Evolutionary conservation across 495 filamentous ascomycete genomes (phyloP), one percentile per base, ranked within the genome.

Genomic region (Hypoxylon lienhwacheense): DNA sequence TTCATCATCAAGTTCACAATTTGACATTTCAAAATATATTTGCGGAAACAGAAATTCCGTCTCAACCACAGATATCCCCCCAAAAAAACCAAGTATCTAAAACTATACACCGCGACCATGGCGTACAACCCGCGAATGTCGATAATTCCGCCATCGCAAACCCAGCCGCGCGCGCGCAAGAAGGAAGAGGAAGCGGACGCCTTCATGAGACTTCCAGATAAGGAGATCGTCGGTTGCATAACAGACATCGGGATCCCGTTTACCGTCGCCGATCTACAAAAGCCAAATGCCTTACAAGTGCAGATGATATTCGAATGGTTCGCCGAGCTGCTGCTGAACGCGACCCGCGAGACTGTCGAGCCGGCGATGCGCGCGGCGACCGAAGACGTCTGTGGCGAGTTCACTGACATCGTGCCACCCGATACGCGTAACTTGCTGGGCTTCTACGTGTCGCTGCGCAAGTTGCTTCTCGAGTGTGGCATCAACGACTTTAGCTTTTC

Each of bases 221-320:
- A 80, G 59, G 93, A 97, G 68, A 97, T 98, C 45, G 90, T 91
- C 63, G 90, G 87, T 64, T 98, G 93, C 70, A 95, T 98, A 75
- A 91, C 84, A 70, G 93, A 97, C 67, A 93, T 97, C 47, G 91
- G 91, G 35, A 88, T 98, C 43, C 81, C 82, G 3, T 96, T 97
- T 70, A 86, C 81, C 1, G 73, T 87, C n/a, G 85, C 88, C 54
- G 93, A 98, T 72, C 79, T 98, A 26, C 83, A 90, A 53, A 97
- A 96, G 65, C 93, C 93, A 3, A 93, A 95, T 59, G 85, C 95
- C 7, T 83, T 90, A 47, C 89, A 95, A 60, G 91, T 95, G 37
- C 95, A 97, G 71, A 87, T 90, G 79, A 88, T 98, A 25, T 91
- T 96, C 53, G 93, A 98, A 80, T 95, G 89, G 88, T 95, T 97